phyloP scores from a whole-genome alignment of 2,329 filamentous ascomycete genomes.

The Ceratocystis huliohia region DNA sequence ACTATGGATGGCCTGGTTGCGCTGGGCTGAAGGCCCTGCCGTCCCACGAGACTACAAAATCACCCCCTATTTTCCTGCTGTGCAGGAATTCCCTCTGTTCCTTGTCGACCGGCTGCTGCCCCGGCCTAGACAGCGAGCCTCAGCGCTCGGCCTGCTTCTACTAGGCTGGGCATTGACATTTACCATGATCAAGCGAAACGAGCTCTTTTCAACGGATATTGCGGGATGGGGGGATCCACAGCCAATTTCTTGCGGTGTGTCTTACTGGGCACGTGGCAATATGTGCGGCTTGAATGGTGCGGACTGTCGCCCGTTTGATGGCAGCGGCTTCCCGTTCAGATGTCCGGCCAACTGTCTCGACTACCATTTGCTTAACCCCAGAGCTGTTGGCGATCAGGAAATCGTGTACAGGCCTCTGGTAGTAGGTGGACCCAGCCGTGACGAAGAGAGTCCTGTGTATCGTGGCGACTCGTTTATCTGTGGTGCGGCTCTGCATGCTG shows the following conservation, averaged over 20 bases:
- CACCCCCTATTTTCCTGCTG: constrained; percentile 46
- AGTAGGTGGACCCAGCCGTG: constrained; percentile 48
- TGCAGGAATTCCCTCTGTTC: constrained; percentile 55
- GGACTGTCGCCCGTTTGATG: constrained; percentile 61
- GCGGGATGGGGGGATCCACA: constrained; percentile 54
- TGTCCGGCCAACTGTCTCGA: constrained; percentile 61
- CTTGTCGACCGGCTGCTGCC: constrained; percentile 52
- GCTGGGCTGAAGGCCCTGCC: constrained; percentile 46
- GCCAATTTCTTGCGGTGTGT: constrained; percentile 52
- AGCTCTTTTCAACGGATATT: constrained; percentile 47
- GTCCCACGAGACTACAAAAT: constrained; percentile 41
- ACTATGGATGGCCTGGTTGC: constrained; percentile 31
- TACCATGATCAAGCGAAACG: constrained; percentile 52
- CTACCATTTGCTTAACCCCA: constrained; percentile 54
- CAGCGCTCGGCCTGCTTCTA: constrained; percentile 47
- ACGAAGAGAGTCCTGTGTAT: constrained; percentile 47
- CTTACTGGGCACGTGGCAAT: constrained; percentile 61
- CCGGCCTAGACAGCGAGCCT: constrained; percentile 44
- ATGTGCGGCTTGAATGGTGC: constrained; percentile 62
- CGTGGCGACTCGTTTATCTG: constrained; percentile 85
- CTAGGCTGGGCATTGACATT: constrained; percentile 58
- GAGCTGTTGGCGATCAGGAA: constrained; percentile 60
- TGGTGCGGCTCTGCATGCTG: constrained; percentile 70
- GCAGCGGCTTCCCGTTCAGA: constrained; percentile 56
- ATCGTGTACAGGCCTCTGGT: constrained; percentile 53